A percentile compares a stretch with the other conserved stretches of the same genome.
Conservation (phyloP, 1,284 basidiomycete species). For the Cryptococcus sp. region DNA sequence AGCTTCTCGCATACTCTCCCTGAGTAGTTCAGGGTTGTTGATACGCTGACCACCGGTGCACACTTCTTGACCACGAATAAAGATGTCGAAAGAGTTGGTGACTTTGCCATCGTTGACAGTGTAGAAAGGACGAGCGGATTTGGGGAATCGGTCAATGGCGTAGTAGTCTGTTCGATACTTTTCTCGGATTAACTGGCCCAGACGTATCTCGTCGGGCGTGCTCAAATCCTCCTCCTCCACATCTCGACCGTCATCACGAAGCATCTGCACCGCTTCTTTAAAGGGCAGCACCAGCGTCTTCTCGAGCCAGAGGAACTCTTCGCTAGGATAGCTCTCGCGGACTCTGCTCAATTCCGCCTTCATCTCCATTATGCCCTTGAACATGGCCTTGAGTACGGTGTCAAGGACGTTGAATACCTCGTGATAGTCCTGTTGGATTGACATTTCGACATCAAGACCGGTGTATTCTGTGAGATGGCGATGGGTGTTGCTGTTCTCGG, state of each 20-base stretch:
- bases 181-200: slow-evolving; percentile 80
- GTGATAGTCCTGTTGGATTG: slow-evolving; percentile 59
- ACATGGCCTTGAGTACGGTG: slow-evolving; percentile 50
- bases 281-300: slow-evolving; percentile 51
- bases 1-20: slow-evolving; percentile 47
- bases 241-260: slow-evolving; percentile 38
- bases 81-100: slow-evolving; percentile 60
- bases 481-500: slow-evolving; percentile 60
- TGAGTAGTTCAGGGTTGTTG: slow-evolving; percentile 54
- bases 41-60: slow-evolving; percentile 57
- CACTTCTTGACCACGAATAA: slow-evolving; percentile 57
- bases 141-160: slow-evolving; percentile 92
- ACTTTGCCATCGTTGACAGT: slow-evolving; percentile 60
- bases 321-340: slow-evolving; percentile 54
- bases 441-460: slow-evolving; percentile 60
- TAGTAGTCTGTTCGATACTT: slow-evolving; percentile 95
- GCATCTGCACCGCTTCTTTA: slow-evolving; percentile 55
- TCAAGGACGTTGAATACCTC: slow-evolving; percentile 53
- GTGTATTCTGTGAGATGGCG: slow-evolving; percentile 61
- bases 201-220: slow-evolving; percentile 72
- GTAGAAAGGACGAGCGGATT: slow-evolving; percentile 90
- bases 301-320: slow-evolving; percentile 43
- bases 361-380: slow-evolving; percentile 51
- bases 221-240: slow-evolving; percentile 45
- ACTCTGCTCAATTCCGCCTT: slow-evolving; percentile 56